Evolutionary conservation across 208 protist species (phyloP).

Genomic region (Acanthamoeba castellanii): DNA sequence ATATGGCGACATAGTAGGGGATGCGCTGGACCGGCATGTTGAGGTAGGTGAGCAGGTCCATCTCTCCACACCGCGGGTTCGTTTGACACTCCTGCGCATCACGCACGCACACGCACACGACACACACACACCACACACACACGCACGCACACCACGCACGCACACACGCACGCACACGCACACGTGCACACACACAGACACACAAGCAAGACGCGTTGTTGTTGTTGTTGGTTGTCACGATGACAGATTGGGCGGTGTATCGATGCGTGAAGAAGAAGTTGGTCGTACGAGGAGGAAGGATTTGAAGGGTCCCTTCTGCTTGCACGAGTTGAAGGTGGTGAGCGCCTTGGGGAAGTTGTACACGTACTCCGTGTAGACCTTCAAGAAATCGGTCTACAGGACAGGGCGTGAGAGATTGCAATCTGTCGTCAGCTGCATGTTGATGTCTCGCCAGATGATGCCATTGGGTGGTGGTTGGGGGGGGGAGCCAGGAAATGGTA

Average conservation of each 20-base stretch:
- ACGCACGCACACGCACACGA: no score
- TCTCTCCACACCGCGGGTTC: slow-evolving; percentile 38
- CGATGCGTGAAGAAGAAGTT: not conserved
- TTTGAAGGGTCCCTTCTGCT: slow-evolving; percentile 79
- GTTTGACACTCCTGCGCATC: slow-evolving; percentile 54
- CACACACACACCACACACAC: no score
- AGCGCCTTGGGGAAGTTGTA: slow-evolving; percentile 85
- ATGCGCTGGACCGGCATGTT: slow-evolving; percentile 86
- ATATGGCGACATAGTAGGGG: slow-evolving; percentile 81
- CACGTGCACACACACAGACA: not conserved
- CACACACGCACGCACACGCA: no score
- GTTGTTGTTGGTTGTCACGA: no score
- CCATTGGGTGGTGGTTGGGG: not conserved
- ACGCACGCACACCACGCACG: no score
- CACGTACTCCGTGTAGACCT: slow-evolving; percentile 86
- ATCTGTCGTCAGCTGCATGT: no score
- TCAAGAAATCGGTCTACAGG: slow-evolving; percentile 80
- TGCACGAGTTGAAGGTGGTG: slow-evolving; percentile 78
- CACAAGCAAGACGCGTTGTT: not conserved
- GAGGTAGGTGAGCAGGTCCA: slow-evolving; percentile 80
- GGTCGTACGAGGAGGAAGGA: slow-evolving; percentile 71
- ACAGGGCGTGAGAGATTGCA: no score
- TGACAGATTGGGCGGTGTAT: not conserved
- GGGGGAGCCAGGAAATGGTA: not conserved
- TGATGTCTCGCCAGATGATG: no score